Conservation (phyloP, 2,329 filamentous ascomycete genomes). For the Microascus cirrosus region DNA sequence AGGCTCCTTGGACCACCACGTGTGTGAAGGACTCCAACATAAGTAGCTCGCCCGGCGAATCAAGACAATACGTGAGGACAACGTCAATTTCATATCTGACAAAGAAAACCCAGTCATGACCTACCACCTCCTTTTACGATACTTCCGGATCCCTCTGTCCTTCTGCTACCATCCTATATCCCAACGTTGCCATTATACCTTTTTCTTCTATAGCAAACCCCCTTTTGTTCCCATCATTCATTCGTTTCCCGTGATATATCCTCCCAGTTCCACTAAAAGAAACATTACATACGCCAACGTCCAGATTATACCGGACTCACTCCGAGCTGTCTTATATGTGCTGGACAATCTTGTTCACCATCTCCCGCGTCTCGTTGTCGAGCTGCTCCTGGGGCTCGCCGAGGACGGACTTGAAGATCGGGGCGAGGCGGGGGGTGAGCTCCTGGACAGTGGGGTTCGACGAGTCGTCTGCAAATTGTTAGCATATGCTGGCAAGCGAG, state of each 20-base stretch:
- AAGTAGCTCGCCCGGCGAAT: background rate
- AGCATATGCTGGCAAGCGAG: conserved; percentile 10
- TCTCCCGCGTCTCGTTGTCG: conserved; percentile 55
- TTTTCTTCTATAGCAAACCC: background rate
- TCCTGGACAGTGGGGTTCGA: conserved; percentile 59
- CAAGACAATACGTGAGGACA: background rate
- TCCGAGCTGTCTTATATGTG: conserved; percentile 25
- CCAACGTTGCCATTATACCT: background rate
- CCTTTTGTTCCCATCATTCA: background rate
- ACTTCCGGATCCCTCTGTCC: background rate
- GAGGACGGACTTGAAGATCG: conserved; percentile 63
- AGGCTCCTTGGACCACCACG: background rate
- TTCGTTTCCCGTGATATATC: conserved; percentile 1
- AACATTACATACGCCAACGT: background rate
- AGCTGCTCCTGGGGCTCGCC: conserved; percentile 64
- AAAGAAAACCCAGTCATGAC: background rate
- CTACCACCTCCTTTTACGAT: background rate
- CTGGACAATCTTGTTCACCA: conserved; percentile 54
- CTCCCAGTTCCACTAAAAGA: background rate
- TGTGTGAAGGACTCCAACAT: background rate
- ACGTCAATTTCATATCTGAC: background rate
- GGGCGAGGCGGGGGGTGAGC: conserved; percentile 58
- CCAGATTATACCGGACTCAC: conserved; percentile 10
- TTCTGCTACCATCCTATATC: background rate
- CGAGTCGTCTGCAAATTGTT: conserved; percentile 40